Evolutionary conservation across 2,329 filamentous ascomycete species (phyloP), one percentile per base, ranked within the genome.

Genomic region (Endoconidiophora polonica): DNA sequence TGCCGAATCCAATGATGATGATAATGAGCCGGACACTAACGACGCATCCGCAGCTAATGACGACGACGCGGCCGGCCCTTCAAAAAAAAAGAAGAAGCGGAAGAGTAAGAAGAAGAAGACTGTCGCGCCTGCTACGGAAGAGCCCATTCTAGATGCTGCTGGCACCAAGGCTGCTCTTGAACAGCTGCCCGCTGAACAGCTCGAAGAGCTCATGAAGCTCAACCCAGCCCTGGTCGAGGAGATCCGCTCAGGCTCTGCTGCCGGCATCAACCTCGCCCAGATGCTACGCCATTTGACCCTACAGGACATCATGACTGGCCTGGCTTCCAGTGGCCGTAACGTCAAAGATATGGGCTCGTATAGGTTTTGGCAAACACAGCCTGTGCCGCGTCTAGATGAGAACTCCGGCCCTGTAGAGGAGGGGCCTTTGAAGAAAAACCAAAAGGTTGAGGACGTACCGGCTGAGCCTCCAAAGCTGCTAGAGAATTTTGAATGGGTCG

Each of bases 331-430:
- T 54, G 84, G 83, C 50, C 93, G 91, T 72, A 94, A 94, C 60
- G 81, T 79, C 58, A 95, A 94, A 69, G 88, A 95, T 61, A 94
- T 95, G 86, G 87, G 82, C 5, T 85, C 81, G 52, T 95, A 96
- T 73, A 95, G 94, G 67, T 98, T 98, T 69, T 98, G 91, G 91
- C 81, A 86, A 64, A 98, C 91, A 44, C 91, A 98, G 65, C 91
- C 91, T 1, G 91, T 98, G 53, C 84, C 85, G 46, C 81, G 81
- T 60, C 94, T 96, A 60, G 81, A 75, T 59, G 69, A 80, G 62
- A 65, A 70, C 53, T 18, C 39, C 12, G 58, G 60, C 12, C 66
- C 70, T 44, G 66, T 79, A 45, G 70, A 79, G 55, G 88, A 96
- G 59, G 91, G 91, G 0, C 86, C 88, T 0, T 84, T 98, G 62